These are phyloP conservation scores for Pinus tabuliformis DNA, from an alignment of 75 land plant species.

Conservation along the genomic window DNA sequence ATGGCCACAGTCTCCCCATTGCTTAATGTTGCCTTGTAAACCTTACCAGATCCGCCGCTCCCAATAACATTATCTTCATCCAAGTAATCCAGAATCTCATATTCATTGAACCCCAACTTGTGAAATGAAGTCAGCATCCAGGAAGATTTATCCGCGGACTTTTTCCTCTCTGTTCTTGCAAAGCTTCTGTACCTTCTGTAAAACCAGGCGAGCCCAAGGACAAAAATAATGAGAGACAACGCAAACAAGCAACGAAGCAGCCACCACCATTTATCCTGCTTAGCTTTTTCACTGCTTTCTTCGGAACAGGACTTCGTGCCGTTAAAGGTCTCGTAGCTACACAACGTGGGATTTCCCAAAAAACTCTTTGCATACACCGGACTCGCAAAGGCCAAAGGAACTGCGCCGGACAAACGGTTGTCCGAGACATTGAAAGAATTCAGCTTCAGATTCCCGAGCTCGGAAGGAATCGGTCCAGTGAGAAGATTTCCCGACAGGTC, in stretches of 20 bases:
- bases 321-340: constrained; percentile 14
- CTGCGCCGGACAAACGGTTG: constrained; percentile 55
- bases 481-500: constrained; percentile 67
- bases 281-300: neutral
- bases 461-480: constrained; percentile 53
- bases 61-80: constrained; percentile 88
- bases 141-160: constrained; percentile 20
- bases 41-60: constrained; percentile 79
- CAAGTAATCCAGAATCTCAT: constrained; percentile 56
- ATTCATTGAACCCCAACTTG: constrained; percentile 55
- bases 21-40: constrained; percentile 66
- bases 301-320: neutral
- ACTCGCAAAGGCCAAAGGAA: constrained; percentile 39
- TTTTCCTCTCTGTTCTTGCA: constrained; percentile 23
- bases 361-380: constrained; percentile 43
- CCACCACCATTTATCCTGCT: constrained; percentile 17
- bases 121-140: constrained; percentile 85
- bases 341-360: constrained; percentile 63
- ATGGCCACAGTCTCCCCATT: constrained; percentile 80
- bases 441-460: constrained; percentile 51
- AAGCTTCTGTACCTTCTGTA: constrained; percentile 34
- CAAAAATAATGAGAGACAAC: constrained; percentile 36
- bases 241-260: constrained; percentile 30
- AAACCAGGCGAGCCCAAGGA: constrained; percentile 42
- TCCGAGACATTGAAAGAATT: constrained; percentile 64